A percentile compares a stretch with the other conserved stretches of the same genome.
These are phyloP conservation scores for Basidiobolus meristosporus DNA, from an alignment of 371 early-diverging fungal species.

Conservation along the genomic window DNA sequence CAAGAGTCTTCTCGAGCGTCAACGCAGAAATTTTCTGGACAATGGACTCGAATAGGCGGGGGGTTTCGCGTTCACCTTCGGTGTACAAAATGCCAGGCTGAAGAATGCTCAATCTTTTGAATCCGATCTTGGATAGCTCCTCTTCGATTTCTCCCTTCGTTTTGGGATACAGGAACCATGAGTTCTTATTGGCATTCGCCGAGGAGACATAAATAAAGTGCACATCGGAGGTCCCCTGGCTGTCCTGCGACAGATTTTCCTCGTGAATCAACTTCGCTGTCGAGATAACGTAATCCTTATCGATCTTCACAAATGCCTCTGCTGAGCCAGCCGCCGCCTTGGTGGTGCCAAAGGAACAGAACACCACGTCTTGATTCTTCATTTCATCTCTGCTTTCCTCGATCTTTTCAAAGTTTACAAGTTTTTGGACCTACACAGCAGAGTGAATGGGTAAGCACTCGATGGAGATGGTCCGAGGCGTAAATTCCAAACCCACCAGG, in stretches of 20 bases:
- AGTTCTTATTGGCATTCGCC: slow-evolving; percentile 24
- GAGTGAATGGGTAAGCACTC: slow-evolving; percentile 7
- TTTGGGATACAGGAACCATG: slow-evolving; percentile 40
- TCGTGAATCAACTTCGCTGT: slow-evolving; percentile 35
- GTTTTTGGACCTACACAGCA: slow-evolving; percentile 10
- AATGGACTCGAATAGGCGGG: neutral
- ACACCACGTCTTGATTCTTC: slow-evolving; percentile 22
- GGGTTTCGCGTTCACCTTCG: slow-evolving; percentile 11
- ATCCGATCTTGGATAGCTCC: slow-evolving; percentile 30
- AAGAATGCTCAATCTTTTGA: slow-evolving; percentile 37
- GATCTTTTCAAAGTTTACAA: slow-evolving; percentile 25
- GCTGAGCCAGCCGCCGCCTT: slow-evolving; percentile 39
- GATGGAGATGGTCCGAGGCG: slow-evolving; percentile 3
- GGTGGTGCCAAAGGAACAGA: slow-evolving; percentile 49
- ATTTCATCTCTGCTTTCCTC: slow-evolving; percentile 1
- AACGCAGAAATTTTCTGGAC: too few species aligned
- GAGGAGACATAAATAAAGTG: slow-evolving; percentile 50
- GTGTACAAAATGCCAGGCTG: slow-evolving; percentile 32
- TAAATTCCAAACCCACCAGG: slow-evolving; percentile 17
- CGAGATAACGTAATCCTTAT: slow-evolving; percentile 48
- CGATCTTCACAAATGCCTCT: slow-evolving; percentile 43
- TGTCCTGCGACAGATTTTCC: slow-evolving; percentile 22
- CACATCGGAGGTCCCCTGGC: slow-evolving; percentile 13
- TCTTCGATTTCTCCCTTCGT: slow-evolving; percentile 62
- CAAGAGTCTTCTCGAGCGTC: too few species aligned